Evolutionary conservation across 2,329 filamentous ascomycete species (phyloP).

Genomic region (Mariannaea sp.): DNA sequence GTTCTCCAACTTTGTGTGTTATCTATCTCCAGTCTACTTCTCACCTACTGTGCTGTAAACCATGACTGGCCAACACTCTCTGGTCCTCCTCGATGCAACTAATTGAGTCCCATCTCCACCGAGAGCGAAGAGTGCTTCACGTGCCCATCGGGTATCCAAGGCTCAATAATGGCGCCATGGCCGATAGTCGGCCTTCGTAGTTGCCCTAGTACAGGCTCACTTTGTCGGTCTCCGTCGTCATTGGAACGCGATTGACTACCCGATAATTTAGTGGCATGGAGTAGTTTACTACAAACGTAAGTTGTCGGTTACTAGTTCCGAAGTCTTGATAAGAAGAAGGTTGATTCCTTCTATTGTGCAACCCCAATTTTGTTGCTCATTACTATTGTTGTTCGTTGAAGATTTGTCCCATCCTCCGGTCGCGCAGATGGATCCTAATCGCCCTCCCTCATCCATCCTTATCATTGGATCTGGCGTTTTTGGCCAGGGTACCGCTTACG

Average conservation of each 20-base stretch:
- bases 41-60: no score
- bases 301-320: neutral
- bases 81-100: no score
- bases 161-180: conserved; percentile 5
- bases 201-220: conserved; percentile 20
- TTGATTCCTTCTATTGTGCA: neutral
- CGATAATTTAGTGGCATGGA: conserved; percentile 26
- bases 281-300: no score
- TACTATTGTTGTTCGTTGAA: conserved; percentile 9
- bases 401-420: conserved; percentile 5
- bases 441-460: conserved; percentile 58
- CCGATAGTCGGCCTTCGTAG: conserved; percentile 30
- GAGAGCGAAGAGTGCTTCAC: no score
- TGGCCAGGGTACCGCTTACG: conserved; percentile 65
- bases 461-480: conserved; percentile 73
- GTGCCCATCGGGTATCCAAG: conserved; percentile 6
- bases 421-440: conserved; percentile 38
- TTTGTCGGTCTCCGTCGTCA: conserved; percentile 32
- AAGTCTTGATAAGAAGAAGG: conserved; percentile 1
- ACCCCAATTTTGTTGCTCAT: conserved; percentile 3
- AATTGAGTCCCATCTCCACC: no score
- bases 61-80: no score
- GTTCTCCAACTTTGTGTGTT: conserved; percentile 9
- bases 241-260: conserved; percentile 30
- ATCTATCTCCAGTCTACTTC: no score